Evolutionary conservation across 2,329 filamentous ascomycete genomes (phyloP).

Genomic region (Aspergillus fischeri): DNA sequence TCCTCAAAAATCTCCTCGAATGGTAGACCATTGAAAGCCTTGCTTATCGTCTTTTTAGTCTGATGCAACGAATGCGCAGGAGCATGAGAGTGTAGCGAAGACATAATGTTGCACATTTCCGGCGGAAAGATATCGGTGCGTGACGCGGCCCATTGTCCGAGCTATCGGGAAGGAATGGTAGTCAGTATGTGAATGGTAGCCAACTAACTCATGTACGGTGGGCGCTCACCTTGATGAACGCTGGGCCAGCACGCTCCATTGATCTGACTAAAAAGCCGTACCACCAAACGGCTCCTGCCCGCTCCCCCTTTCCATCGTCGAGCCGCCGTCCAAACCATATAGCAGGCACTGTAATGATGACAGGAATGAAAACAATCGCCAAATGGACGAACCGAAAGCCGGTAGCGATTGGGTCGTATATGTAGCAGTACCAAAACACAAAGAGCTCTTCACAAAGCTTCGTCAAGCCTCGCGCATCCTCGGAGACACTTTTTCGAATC

Average conservation of each 20-base stretch:
- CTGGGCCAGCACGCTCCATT: constrained; percentile 91
- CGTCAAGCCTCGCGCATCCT: constrained; percentile 57
- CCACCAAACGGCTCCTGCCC: constrained; percentile 87
- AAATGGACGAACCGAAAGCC: constrained; percentile 84
- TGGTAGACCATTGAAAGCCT: constrained; percentile 71
- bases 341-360: constrained; percentile 72
- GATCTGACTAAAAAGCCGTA: constrained; percentile 79
- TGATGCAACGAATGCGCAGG: constrained; percentile 80
- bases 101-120: constrained; percentile 90
- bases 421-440: constrained; percentile 60
- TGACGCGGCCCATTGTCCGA: constrained; percentile 98
- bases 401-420: constrained; percentile 76
- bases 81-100: constrained; percentile 87
- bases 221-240: constrained; percentile 83
- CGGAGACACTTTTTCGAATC: constrained; percentile 64
- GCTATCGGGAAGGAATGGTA: constrained; percentile 41
- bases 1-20: constrained; percentile 97
- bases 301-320: constrained; percentile 65
- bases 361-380: constrained; percentile 83
- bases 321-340: constrained; percentile 73
- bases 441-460: constrained; percentile 57
- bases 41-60: constrained; percentile 74
- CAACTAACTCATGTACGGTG: constrained; percentile 1
- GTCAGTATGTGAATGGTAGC: constrained; percentile 1
- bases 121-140: constrained; percentile 93